Conservation (phyloP, 768 basidiomycete genomes). For the Podaxis mareebaensis region DNA sequence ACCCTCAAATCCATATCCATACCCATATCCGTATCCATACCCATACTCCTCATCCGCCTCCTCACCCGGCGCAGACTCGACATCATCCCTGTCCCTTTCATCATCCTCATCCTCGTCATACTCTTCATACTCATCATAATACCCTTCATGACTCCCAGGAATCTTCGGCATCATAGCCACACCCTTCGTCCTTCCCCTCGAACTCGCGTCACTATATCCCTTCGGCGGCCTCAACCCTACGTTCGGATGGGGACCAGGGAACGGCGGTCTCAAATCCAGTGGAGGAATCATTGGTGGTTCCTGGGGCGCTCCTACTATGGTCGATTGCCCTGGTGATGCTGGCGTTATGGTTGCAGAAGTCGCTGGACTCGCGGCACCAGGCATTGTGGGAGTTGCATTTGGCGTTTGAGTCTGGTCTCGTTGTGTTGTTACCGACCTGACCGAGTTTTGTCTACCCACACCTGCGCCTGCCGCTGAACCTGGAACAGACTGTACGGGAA, state of each 20-base stretch:
- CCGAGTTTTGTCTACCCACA: not conserved
- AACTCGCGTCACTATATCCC: conserved; percentile 20
- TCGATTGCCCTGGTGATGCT: not conserved
- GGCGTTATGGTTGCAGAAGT: too few relatives aligned
- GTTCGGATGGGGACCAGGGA: conserved; percentile 41
- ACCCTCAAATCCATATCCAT: conserved; percentile 11
- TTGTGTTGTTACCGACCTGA: not conserved
- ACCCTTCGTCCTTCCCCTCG: conserved; percentile 17
- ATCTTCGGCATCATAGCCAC: conserved; percentile 42
- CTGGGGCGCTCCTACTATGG: not conserved
- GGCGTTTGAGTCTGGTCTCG: conserved; percentile 5
- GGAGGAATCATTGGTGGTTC: conserved; percentile 54
- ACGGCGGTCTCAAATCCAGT: conserved; percentile 57
- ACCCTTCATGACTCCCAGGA: conserved; percentile 37
- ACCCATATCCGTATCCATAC: conserved; percentile 30
- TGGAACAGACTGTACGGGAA: conserved; percentile 36
- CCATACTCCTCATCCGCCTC: conserved; percentile 31
- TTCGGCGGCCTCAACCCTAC: conserved; percentile 26
- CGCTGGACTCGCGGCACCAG: too few relatives aligned
- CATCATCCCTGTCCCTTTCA: conserved; percentile 24
- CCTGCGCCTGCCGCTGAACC: not conserved
- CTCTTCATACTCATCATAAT: conserved; percentile 25
- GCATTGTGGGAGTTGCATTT: not conserved
- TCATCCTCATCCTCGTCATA: conserved; percentile 25
- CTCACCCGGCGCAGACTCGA: conserved; percentile 22